Evolutionary conservation across 2,329 filamentous ascomycete species (phyloP).

Genomic region (Plectosphaerella sp.): DNA sequence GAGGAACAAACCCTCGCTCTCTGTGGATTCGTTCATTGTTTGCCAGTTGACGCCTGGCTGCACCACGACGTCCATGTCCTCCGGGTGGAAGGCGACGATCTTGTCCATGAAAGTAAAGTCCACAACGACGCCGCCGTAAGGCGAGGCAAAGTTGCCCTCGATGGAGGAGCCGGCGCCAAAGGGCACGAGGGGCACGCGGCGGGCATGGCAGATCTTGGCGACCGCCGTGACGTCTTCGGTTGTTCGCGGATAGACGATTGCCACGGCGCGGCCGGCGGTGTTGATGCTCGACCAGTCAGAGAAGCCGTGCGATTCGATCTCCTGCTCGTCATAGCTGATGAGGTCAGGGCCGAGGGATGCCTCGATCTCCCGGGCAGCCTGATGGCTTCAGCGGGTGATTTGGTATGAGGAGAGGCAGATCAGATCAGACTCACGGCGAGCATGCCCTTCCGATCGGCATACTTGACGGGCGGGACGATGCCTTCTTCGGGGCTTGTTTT

Average conservation of each 20-base stretch:
- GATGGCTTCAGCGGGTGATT: not conserved
- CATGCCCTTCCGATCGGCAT: not conserved
- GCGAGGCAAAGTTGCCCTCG: slow-evolving; percentile 67
- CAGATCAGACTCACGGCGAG: not conserved
- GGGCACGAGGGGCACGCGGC: slow-evolving; percentile 62
- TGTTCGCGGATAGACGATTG: slow-evolving; percentile 58
- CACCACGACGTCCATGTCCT: slow-evolving; percentile 68
- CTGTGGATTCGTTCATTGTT: slow-evolving; percentile 60
- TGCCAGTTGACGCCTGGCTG: slow-evolving; percentile 67
- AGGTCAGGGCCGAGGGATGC: slow-evolving; percentile 48
- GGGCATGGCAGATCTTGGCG: slow-evolving; percentile 56
- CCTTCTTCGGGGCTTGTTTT: not conserved
- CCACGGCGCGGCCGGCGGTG: slow-evolving; percentile 56
- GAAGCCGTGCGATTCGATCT: slow-evolving; percentile 59
- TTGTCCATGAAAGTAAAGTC: slow-evolving; percentile 66
- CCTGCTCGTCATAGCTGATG: slow-evolving; percentile 60
- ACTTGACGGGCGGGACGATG: not conserved
- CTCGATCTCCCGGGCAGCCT: slow-evolving; percentile 5
- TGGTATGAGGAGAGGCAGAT: not conserved
- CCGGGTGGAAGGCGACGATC: slow-evolving; percentile 58
- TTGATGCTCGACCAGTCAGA: slow-evolving; percentile 71
- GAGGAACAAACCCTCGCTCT: slow-evolving; percentile 59
- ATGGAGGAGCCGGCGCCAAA: slow-evolving; percentile 72
- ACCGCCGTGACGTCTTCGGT: slow-evolving; percentile 63
- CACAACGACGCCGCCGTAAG: slow-evolving; percentile 63